Conservation (phyloP, 2,329 filamentous ascomycete genomes). For the Colletotrichum spaethianum region DNA sequence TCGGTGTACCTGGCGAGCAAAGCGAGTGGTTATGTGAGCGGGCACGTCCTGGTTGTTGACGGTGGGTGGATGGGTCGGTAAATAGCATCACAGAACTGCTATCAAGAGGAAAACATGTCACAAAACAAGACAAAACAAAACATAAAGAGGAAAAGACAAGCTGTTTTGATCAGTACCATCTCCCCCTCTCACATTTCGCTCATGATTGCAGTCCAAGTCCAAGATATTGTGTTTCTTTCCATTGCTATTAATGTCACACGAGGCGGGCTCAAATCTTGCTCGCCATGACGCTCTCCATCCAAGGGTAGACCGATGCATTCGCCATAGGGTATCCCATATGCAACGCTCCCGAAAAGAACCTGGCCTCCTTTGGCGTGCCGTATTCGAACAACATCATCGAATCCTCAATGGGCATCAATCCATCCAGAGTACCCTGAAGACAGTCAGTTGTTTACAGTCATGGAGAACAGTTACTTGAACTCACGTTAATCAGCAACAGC, state of each 20-base stretch:
- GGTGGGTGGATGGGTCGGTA: slow-evolving; percentile 94
- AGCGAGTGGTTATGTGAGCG: slow-evolving; percentile 86
- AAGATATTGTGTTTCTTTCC: not conserved
- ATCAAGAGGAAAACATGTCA: not conserved
- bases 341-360: slow-evolving; percentile 71
- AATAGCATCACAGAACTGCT: slow-evolving; percentile 3
- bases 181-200: too few relatives aligned
- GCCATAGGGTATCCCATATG: slow-evolving; percentile 79
- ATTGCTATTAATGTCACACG: not conserved
- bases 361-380: slow-evolving; percentile 75
- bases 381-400: slow-evolving; percentile 75
- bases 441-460: not conserved
- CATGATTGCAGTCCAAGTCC: not conserved
- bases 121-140: not conserved
- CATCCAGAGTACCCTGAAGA: slow-evolving; percentile 70
- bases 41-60: slow-evolving; percentile 87
- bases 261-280: slow-evolving; percentile 42
- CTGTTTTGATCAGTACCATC: not conserved
- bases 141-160: not conserved
- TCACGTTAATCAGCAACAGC: slow-evolving; percentile 73
- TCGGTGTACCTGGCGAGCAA: slow-evolving; percentile 82
- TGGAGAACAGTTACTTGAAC: slow-evolving; percentile 41
- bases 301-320: slow-evolving; percentile 70
- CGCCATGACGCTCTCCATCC: slow-evolving; percentile 71
- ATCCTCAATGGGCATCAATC: slow-evolving; percentile 78